Percentiles rank a stretch among this genome's conserved stretches.
Conservation (phyloP, 2,329 filamentous ascomycete species). For the Ophiostoma perfectum region DNA sequence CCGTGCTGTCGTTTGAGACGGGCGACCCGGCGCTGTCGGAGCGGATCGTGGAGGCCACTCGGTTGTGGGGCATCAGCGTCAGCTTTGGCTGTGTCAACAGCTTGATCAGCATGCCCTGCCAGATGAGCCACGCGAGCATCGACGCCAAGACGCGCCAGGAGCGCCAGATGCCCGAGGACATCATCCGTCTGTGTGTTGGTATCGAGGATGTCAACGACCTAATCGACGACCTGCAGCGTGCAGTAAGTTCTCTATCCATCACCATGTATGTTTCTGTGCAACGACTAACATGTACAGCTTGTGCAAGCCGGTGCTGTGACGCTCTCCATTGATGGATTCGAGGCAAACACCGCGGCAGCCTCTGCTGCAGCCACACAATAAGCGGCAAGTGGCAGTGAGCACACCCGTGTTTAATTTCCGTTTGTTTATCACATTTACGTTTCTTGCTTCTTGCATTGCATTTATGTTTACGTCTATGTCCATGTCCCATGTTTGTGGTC, state of each 20-base stretch:
- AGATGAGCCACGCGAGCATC: slow-evolving; percentile 98
- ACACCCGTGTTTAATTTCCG: neutral
- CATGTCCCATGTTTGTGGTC: neutral
- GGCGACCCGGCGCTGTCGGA: slow-evolving; percentile 78
- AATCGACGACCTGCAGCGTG: slow-evolving; percentile 85
- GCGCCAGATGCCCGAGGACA: slow-evolving; percentile 90
- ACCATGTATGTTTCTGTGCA: too few relatives aligned
- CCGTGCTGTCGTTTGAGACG: slow-evolving; percentile 93
- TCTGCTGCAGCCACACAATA: neutral
- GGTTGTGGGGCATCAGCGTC: slow-evolving; percentile 91
- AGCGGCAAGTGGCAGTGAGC: neutral
- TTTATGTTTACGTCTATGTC: neutral
- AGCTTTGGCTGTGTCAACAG: slow-evolving; percentile 98
- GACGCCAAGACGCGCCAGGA: slow-evolving; percentile 88
- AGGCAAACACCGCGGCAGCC: slow-evolving; percentile 44
- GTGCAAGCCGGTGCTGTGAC: slow-evolving; percentile 92
- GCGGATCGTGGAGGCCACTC: slow-evolving; percentile 87
- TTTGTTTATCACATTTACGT: neutral
- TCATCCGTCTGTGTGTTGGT: slow-evolving; percentile 90
- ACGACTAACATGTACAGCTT: slow-evolving; percentile 47
- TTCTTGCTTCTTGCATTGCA: neutral
- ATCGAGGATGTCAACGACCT: slow-evolving; percentile 91
- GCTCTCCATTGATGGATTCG: slow-evolving; percentile 76
- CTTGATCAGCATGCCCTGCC: slow-evolving; percentile 97
- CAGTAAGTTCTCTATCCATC: slow-evolving; percentile 55